Conservation (phyloP, 163 green algal genomes). For the Trebouxiophyceae sp. region DNA sequence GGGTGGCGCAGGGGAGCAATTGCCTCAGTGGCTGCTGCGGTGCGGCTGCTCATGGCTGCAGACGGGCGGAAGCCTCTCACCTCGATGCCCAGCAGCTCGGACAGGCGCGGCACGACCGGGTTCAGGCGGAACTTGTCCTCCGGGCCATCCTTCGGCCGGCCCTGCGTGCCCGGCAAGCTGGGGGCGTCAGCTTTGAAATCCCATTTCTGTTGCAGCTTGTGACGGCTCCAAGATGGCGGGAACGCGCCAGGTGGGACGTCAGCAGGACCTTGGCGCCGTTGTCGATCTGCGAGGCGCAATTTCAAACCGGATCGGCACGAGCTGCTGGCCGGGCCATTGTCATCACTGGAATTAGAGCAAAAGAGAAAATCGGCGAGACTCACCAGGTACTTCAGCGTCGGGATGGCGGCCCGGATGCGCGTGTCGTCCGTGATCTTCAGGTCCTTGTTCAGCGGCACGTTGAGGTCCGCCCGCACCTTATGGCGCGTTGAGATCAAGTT, state of each 20-base stretch:
- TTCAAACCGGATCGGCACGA: too few species aligned
- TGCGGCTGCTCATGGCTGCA: background rate
- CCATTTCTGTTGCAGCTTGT: background rate
- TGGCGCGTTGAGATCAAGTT: too few species aligned
- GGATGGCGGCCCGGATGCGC: constrained; percentile 90
- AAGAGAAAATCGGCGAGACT: too few species aligned
- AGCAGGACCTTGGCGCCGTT: constrained; percentile 88
- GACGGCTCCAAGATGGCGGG: background rate
- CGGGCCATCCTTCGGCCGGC: constrained; percentile 90
- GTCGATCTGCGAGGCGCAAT: too few species aligned
- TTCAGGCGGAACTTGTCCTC: constrained; percentile 93
- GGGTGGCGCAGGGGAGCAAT: background rate
- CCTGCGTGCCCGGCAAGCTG: too few species aligned
- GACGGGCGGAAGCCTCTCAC: too few species aligned
- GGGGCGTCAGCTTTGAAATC: too few species aligned
- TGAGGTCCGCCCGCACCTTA: constrained; percentile 57
- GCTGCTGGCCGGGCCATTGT: too few species aligned
- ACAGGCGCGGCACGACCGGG: constrained; percentile 54
- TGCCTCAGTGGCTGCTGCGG: background rate
- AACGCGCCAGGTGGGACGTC: constrained; percentile 72
- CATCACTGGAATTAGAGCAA: too few species aligned
- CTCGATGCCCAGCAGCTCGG: constrained; percentile 38
- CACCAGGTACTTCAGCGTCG: constrained; percentile 94
- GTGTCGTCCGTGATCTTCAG: constrained; percentile 97
- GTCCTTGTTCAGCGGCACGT: constrained; percentile 82